Conservation (phyloP, 345 rosid species). For the Euphorbia pulcherrima region DNA sequence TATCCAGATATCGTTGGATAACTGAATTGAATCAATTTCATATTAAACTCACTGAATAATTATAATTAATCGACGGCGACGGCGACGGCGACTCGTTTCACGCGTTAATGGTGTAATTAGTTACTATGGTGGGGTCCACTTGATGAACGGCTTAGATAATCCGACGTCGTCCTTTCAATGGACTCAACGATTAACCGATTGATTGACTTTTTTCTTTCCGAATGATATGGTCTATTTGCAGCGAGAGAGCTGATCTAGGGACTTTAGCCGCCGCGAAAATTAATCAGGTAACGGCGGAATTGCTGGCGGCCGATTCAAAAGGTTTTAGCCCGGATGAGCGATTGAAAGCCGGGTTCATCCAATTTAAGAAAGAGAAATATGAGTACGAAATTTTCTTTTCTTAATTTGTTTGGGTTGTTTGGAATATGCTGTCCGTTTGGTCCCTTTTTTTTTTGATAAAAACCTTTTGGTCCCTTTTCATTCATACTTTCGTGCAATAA, state of each 20-base stretch:
- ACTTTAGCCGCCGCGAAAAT: conserved; percentile 77
- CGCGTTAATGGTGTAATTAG: too few relatives aligned
- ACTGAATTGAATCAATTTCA: not conserved
- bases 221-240: conserved; percentile 27
- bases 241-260: conserved; percentile 60
- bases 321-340: conserved; percentile 50
- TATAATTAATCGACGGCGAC: not conserved
- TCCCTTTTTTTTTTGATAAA: too few relatives aligned
- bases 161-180: too few relatives aligned
- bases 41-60: too few relatives aligned
- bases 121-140: not conserved
- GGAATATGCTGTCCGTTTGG: conserved; percentile 12
- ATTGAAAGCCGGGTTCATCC: conserved; percentile 65
- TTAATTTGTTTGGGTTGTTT: too few relatives aligned
- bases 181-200: too few relatives aligned
- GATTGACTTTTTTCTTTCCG: not conserved
- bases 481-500: not conserved
- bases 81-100: not conserved
- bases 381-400: conserved; percentile 59
- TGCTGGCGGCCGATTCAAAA: conserved; percentile 41
- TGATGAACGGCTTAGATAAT: not conserved
- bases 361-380: conserved; percentile 71
- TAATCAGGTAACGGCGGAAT: conserved; percentile 69
- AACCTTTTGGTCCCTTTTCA: too few relatives aligned
- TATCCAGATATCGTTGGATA: not conserved